A percentile compares a stretch with the other conserved stretches of the same genome.
These are phyloP conservation scores for Cladophialophora chaetospira DNA, from an alignment of 2,329 filamentous ascomycete genomes.

Conservation along the genomic window DNA sequence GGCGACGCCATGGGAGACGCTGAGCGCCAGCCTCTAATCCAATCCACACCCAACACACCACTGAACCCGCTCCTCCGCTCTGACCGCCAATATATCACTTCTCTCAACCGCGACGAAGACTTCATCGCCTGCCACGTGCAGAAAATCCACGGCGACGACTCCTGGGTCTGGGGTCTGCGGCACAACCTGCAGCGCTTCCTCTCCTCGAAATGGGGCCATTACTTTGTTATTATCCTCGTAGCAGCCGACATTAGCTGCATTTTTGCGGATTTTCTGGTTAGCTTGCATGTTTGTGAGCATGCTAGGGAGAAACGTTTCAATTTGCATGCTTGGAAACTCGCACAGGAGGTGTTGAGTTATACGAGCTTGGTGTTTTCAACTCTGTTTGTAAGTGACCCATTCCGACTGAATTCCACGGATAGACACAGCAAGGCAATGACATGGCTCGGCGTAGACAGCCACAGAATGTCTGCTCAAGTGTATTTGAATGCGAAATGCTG, in stretches of 20 bases:
- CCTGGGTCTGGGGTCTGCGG: constrained; percentile 27
- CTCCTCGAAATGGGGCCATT: constrained; percentile 52
- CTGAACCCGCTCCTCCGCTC: constrained; percentile 19
- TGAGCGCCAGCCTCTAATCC: constrained; percentile 3
- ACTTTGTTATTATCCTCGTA: constrained; percentile 52
- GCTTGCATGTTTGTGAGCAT: constrained; percentile 52
- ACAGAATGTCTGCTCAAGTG: background rate
- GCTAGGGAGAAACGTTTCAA: constrained; percentile 30
- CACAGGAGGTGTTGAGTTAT: constrained; percentile 50
- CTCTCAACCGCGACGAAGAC: constrained; percentile 12
- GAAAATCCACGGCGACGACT: constrained; percentile 36
- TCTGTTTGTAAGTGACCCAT: constrained; percentile 53
- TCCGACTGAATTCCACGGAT: background rate
- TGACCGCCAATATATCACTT: constrained; percentile 8
- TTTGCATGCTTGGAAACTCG: constrained; percentile 37
- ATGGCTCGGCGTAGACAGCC: background rate
- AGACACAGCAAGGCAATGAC: too few relatives aligned
- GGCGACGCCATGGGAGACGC: constrained; percentile 10
- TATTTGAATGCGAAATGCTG: background rate
- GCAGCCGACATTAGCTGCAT: constrained; percentile 54
- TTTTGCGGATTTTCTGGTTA: constrained; percentile 56
- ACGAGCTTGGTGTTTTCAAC: constrained; percentile 63
- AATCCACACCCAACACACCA: constrained; percentile 6
- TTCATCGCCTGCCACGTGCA: constrained; percentile 22
- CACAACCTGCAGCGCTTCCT: constrained; percentile 41